These are phyloP conservation scores for Ehretia macrophylla DNA, from an alignment of 257 asterid species.

Conservation along the genomic window DNA sequence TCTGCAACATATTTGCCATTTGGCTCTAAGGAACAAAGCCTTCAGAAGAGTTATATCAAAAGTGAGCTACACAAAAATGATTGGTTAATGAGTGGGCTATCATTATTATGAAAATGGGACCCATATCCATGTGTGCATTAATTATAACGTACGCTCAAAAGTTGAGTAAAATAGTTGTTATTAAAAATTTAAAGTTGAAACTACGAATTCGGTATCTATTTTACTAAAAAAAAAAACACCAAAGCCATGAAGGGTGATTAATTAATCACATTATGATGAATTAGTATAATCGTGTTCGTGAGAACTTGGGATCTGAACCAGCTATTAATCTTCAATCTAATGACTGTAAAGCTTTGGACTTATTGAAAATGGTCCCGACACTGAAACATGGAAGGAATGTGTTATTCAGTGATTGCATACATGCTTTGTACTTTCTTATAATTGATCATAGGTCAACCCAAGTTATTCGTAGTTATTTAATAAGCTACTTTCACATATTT, in stretches of 20 bases:
- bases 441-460: slow-evolving; percentile 52
- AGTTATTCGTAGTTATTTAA: slow-evolving; percentile 4
- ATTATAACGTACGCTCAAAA: slow-evolving; percentile 7
- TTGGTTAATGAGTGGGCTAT: slow-evolving; percentile 45
- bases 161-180: no score
- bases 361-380: slow-evolving; percentile 46
- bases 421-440: slow-evolving; percentile 21
- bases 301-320: slow-evolving; percentile 50
- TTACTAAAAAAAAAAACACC: no score
- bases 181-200: no score
- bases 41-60: slow-evolving; percentile 33
- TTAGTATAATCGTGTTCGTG: slow-evolving; percentile 41
- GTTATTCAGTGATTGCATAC: slow-evolving; percentile 28
- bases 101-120: slow-evolving; percentile 35
- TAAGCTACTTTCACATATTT: no score
- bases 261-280: slow-evolving; percentile 5
- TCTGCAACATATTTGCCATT: slow-evolving; percentile 34
- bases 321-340: slow-evolving; percentile 31
- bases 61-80: slow-evolving; percentile 18
- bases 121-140: slow-evolving; percentile 48
- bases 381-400: slow-evolving; percentile 59
- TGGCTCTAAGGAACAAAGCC: slow-evolving; percentile 30
- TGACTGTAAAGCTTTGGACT: slow-evolving; percentile 52
- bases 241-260: no score
- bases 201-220: no score